phyloP scores from a whole-genome alignment of 1,139 yeast species.

The Scheffersomyces insectosa region DNA sequence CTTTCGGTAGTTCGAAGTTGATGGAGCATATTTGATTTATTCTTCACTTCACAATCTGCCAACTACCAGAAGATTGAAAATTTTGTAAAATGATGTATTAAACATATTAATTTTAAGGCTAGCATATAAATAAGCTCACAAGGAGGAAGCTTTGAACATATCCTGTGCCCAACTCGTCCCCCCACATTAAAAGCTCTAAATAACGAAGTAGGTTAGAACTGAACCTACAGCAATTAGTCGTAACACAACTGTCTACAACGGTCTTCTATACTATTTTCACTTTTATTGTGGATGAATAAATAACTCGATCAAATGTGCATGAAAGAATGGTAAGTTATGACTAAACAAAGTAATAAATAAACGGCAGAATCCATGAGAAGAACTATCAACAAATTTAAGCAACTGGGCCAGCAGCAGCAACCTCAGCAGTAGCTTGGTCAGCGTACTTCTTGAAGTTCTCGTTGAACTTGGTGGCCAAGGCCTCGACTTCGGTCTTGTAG shows the following conservation, averaged over 20 bases:
- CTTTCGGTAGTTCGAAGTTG: too few species aligned
- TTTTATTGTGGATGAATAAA: background rate
- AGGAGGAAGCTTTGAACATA: too few species aligned
- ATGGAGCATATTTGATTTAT: too few species aligned
- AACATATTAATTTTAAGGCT: too few species aligned
- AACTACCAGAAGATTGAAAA: too few species aligned
- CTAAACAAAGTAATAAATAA: background rate
- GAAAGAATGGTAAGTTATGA: background rate
- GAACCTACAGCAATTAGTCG: too few species aligned
- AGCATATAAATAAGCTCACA: too few species aligned
- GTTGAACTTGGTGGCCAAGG: conserved; percentile 74
- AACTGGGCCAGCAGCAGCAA: conserved; percentile 88
- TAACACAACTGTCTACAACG: background rate
- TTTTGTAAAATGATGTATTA: too few species aligned
- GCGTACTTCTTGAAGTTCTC: conserved; percentile 87
- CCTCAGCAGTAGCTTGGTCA: conserved; percentile 82
- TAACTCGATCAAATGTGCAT: background rate
- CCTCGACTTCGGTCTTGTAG: conserved; percentile 67
- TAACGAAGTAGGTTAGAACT: background rate
- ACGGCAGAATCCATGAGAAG: background rate
- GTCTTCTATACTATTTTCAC: background rate
- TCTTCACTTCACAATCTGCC: too few species aligned
- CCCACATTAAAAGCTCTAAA: too few species aligned
- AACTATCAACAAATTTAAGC: conserved; percentile 20
- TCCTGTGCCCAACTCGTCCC: too few species aligned